Evolutionary conservation across 805 yeast genomes (phyloP), one percentile per base, ranked within the genome.

Genomic region (Candida cerambycidarum): DNA sequence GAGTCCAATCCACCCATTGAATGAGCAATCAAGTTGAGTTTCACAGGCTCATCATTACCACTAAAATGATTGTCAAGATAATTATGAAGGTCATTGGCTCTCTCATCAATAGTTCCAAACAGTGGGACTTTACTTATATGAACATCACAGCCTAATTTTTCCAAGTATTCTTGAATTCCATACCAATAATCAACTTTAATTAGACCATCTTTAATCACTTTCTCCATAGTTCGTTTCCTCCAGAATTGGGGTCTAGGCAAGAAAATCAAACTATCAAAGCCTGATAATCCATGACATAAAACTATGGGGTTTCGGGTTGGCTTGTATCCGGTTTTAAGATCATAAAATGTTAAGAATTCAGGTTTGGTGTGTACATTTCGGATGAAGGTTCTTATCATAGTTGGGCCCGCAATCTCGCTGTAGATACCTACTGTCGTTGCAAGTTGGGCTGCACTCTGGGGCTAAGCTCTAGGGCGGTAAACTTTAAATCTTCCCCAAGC

Each of bases 1-100:
- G 89, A 79, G 56, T 90, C 97, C 23, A 89, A 65, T 0, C 97
- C 97, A 4, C 97, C 97, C 97, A 89, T 89, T 0, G 96, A 88
- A 58, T 89, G 97, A 5, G 93, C 93, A 18, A 89, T 71, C 33
- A 89, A 59, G 55, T 90, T 90, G 12, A 89, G 72, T 45, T 79
- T 80, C 15, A 80, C 48, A 3, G 65, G 61, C 21, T 25, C 21
- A 3, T 11, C n/a, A 29, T 29, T 35, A 18, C 14, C 29, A 13
- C 25, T n/a, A 15, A 45, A 63, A 41, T 65, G 57, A 13, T 46
- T 43, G 30, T 58, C 51, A 4, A 89, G 75, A 51, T 75, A 80
- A 1, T 58, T 55, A 53, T 83, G 75, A 44, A 90, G 63, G 10
- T 65, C 66, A 6, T 51, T 46, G 0, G 96, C 93, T 44, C 97